Conservation (phyloP, 352 stramenopile genomes). For the Phytophthora megakarya region DNA sequence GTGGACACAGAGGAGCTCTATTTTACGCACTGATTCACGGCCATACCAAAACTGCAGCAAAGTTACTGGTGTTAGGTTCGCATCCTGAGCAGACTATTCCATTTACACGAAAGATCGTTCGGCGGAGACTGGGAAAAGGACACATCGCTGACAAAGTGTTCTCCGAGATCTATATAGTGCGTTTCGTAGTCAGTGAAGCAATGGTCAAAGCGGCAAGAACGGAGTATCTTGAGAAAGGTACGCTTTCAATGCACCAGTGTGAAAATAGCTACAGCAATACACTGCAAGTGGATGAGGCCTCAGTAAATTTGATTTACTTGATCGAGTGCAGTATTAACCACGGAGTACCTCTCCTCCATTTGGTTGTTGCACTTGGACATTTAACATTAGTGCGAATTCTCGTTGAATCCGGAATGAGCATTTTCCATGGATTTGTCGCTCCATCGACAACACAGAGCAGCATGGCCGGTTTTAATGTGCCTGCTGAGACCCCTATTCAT, state of each 20-base stretch:
- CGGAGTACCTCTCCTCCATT: conserved; percentile 44
- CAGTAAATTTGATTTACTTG: conserved; percentile 37
- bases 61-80: conserved; percentile 59
- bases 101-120: conserved; percentile 25
- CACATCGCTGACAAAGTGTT: not conserved
- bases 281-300: conserved; percentile 6
- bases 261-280: not conserved
- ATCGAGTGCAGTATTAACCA: conserved; percentile 56
- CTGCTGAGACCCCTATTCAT: conserved; percentile 52
- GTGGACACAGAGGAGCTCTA: conserved; percentile 37
- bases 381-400: conserved; percentile 40
- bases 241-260: not conserved
- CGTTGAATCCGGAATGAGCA: conserved; percentile 51
- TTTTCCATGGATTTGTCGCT: conserved; percentile 26
- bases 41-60: conserved; percentile 56
- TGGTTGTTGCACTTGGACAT: conserved; percentile 45
- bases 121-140: conserved; percentile 1
- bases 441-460: not conserved
- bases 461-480: conserved; percentile 9
- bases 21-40: conserved; percentile 62
- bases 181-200: conserved; percentile 32
- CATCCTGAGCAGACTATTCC: conserved; percentile 53
- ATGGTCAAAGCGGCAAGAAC: conserved; percentile 34
- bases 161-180: conserved; percentile 21
- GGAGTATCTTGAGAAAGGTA: conserved; percentile 1